Evolutionary conservation across 1,284 basidiomycete species (phyloP).

Genomic region (Ganoderma multipileum): DNA sequence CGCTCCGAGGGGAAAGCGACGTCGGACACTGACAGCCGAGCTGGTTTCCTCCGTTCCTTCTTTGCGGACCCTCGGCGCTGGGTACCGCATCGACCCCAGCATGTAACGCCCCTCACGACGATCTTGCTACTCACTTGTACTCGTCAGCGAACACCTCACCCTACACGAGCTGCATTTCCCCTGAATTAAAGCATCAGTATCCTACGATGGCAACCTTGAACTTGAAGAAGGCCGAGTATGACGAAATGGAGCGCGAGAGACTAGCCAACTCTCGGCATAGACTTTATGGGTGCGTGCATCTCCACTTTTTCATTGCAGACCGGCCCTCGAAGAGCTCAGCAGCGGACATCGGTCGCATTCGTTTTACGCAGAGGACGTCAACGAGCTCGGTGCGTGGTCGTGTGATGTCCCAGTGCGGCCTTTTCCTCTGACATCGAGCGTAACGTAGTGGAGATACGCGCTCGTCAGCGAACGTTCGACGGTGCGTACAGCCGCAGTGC

Average conservation of each 20-base stretch:
- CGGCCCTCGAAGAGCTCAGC: neutral
- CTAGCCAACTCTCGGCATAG: neutral
- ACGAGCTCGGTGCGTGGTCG: constrained; percentile 53
- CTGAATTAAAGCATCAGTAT: neutral
- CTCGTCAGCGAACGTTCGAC: constrained; percentile 81
- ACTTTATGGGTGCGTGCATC: neutral
- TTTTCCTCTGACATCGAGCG: neutral
- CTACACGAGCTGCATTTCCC: neutral
- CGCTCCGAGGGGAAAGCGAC: neutral
- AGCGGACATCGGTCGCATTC: constrained; percentile 69
- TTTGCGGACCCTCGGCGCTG: neutral
- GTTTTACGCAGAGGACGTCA: constrained; percentile 62
- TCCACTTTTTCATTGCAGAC: neutral
- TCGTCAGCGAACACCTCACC: neutral
- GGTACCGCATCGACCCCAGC: neutral
- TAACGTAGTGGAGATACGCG: constrained; percentile 67
- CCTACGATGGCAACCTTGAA: neutral
- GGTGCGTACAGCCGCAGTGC: constrained; percentile 84
- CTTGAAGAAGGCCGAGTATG: neutral
- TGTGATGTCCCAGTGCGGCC: neutral
- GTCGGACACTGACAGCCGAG: neutral
- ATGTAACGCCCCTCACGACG: neutral
- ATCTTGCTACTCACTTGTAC: neutral
- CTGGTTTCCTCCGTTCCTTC: neutral
- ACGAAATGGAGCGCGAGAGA: neutral